Evolutionary conservation across 2,329 filamentous ascomycete genomes (phyloP).

Genomic region (Epichloe scottii): DNA sequence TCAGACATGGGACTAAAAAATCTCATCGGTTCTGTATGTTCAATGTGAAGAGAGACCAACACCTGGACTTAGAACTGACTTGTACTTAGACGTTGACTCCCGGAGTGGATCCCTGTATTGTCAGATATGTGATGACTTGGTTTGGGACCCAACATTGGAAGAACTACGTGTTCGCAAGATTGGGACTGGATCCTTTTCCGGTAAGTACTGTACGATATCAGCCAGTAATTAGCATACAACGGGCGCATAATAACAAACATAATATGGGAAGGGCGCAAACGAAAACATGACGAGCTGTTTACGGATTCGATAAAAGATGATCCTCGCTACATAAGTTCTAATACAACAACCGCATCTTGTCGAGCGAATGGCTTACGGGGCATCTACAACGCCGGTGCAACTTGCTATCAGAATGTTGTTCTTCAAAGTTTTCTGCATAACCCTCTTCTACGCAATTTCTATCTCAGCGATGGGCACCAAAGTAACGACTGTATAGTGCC

Average conservation of each 20-base stretch:
- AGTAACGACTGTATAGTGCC: conserved; percentile 55
- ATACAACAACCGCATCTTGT: conserved; percentile 71
- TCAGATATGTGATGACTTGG: conserved; percentile 69
- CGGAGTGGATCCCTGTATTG: conserved; percentile 64
- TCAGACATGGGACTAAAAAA: conserved; percentile 56
- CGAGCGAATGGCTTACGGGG: conserved; percentile 79
- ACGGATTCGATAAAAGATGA: conserved; percentile 56
- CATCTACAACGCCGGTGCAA: conserved; percentile 96
- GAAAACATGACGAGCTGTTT: conserved; percentile 62
- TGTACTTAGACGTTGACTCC: conserved; percentile 58
- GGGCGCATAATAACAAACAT: neutral
- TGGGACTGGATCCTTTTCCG: conserved; percentile 51
- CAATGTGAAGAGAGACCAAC: neutral
- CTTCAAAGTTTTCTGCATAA: conserved; percentile 91
- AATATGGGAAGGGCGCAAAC: conserved; percentile 45
- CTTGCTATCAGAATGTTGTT: conserved; percentile 95
- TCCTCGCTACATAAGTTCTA: conserved; percentile 61
- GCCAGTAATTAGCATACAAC: neutral
- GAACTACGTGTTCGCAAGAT: conserved; percentile 60
- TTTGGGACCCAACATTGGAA: conserved; percentile 73
- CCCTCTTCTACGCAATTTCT: conserved; percentile 80
- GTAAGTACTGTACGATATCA: conserved; percentile 23
- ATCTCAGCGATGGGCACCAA: conserved; percentile 80
- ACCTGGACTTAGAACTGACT: conserved; percentile 13
- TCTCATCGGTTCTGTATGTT: conserved; percentile 59